A percentile compares a stretch with the other conserved stretches of the same genome.
Conservation (phyloP, 2,329 filamentous ascomycete species). For the Stenocarpella maydis region DNA sequence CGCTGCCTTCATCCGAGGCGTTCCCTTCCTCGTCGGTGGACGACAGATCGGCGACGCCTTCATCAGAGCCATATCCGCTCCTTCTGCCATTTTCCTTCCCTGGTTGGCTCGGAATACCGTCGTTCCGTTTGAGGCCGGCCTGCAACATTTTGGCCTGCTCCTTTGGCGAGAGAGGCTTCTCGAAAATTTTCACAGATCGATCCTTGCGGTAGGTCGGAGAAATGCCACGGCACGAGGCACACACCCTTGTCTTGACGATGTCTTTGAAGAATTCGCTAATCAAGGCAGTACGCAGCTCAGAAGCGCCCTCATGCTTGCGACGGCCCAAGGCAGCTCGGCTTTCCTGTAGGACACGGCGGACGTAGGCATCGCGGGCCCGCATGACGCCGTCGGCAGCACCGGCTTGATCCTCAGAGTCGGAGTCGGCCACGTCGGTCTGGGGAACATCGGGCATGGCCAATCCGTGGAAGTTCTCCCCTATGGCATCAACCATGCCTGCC, state of each 20-base stretch:
- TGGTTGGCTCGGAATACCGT: conserved; percentile 69
- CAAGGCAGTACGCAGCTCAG: conserved; percentile 76
- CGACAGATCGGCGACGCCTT: conserved; percentile 73
- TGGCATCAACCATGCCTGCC: conserved; percentile 64
- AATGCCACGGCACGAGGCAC: conserved; percentile 71
- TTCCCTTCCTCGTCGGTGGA: conserved; percentile 51
- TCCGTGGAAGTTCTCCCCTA: conserved; percentile 56
- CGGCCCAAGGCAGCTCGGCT: conserved; percentile 60
- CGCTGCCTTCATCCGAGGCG: conserved; percentile 50
- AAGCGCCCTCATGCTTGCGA: conserved; percentile 84
- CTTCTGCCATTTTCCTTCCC: conserved; percentile 46
- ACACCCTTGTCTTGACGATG: conserved; percentile 75
- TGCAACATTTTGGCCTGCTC: conserved; percentile 81
- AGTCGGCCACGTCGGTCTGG: conserved; percentile 63
- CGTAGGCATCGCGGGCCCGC: conserved; percentile 69
- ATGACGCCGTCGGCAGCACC: conserved; percentile 60
- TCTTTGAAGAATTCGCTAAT: conserved; percentile 83
- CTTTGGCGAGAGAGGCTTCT: conserved; percentile 78
- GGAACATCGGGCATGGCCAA: conserved; percentile 49
- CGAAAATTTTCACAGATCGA: conserved; percentile 91
- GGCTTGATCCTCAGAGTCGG: conserved; percentile 68
- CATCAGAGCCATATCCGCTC: conserved; percentile 63
- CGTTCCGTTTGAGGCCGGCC: conserved; percentile 69
- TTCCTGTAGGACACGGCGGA: conserved; percentile 73
- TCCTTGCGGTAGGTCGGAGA: conserved; percentile 90